These are phyloP conservation scores for Kluyveromyces sp. DNA, from an alignment of 1,139 yeast species.

Conservation along the genomic window DNA sequence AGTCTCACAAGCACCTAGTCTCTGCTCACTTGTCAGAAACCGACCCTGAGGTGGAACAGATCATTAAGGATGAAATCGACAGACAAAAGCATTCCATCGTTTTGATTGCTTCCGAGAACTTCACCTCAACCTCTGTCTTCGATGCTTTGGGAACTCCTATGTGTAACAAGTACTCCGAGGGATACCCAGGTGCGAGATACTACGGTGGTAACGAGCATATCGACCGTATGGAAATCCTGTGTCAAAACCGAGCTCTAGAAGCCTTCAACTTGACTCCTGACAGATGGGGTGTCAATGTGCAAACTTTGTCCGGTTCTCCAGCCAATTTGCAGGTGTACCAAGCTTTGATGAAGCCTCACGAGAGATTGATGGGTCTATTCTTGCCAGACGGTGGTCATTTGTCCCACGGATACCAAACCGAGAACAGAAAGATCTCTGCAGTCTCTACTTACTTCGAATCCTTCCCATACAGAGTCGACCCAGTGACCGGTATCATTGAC, in stretches of 20 bases:
- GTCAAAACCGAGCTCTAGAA: constrained; percentile 87
- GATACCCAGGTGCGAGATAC: constrained; percentile 84
- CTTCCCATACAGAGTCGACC: constrained; percentile 94
- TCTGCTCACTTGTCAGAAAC: constrained; percentile 64
- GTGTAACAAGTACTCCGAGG: constrained; percentile 86
- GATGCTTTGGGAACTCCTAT: constrained; percentile 96
- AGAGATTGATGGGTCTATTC: constrained; percentile 93
- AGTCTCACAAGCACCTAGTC: constrained; percentile 57
- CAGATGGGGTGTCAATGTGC: constrained; percentile 97
- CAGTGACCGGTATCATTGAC: constrained; percentile 87
- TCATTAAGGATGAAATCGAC: constrained; percentile 79
- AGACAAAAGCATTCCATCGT: constrained; percentile 95
- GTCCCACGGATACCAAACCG: constrained; percentile 97
- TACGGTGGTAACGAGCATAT: constrained; percentile 91
- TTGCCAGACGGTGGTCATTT: constrained; percentile 98
- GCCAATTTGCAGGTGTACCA: constrained; percentile 95
- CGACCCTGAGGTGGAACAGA: constrained; percentile 77
- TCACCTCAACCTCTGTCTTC: constrained; percentile 92
- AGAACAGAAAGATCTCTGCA: constrained; percentile 88
- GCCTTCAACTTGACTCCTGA: constrained; percentile 77
- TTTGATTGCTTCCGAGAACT: constrained; percentile 92
- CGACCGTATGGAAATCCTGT: constrained; percentile 84
- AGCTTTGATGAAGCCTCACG: constrained; percentile 91
- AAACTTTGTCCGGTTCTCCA: constrained; percentile 92
- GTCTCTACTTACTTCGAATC: constrained; percentile 96